Evolutionary conservation across 257 asterid species (phyloP), one percentile per base, ranked within the genome.

Genomic region (Thymus quinquecostatus): DNA sequence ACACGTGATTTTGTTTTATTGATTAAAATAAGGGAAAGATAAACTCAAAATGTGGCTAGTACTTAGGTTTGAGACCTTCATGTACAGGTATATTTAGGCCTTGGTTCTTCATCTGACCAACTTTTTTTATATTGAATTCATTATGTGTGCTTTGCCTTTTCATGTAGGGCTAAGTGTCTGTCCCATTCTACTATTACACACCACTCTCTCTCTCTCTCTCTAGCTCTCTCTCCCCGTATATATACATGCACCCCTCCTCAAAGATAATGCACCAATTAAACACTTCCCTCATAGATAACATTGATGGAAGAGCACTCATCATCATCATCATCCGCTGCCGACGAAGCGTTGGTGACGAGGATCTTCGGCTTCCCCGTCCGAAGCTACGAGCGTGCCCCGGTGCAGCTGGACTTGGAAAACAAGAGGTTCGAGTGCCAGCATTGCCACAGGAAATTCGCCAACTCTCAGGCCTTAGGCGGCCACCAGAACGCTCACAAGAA

Each of bases 401-500:
- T 8, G 3, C 78, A 40, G 1, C 38, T 38, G 0, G 75, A 74
- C 57, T 28, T 48, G 1, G 85, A 84, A 0, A 71, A 49, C 53
- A 88, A 73, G 79, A 77, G 84, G 57, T 86, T 84, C 13, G 88
- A 86, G 75, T 90, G 96, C 70, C 92, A 88, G 13, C 87, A 87
- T 65, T 90, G 96, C 64, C 81, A 75, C 53, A 69, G 82, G 47
- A 82, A 78, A 48, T 90, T 90, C 27, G 80, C 81, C 8, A 90
- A 86, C 80, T 90, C 95, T 9, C 96, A 90, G 67, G 96, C 96
- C 54, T 68, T 90, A 21, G 96, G 95, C 1, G 96, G 96, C 30
- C 96, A 90, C 43, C 96, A 90, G 38, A 90, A 90, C 43, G 96
- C 93, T 49, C 97, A 91, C 92, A 91, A 91, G 86, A 91, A 89